phyloP scores from a whole-genome alignment of 2,329 filamentous ascomycete species.

The Fusarium sp. region DNA sequence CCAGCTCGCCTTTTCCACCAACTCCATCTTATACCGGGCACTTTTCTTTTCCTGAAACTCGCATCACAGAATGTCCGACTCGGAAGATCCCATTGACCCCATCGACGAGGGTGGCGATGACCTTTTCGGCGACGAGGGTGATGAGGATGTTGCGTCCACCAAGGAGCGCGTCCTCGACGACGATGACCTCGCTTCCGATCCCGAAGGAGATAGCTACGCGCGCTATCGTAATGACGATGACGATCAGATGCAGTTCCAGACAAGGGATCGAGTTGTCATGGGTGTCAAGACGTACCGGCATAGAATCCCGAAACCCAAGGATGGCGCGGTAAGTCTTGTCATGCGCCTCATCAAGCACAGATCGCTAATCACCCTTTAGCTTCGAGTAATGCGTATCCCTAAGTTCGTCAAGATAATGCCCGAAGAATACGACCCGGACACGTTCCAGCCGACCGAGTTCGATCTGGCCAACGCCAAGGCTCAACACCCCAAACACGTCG shows the following conservation, averaged over 20 bases:
- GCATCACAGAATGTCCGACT: constrained; percentile 62
- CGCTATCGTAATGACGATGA: constrained; percentile 58
- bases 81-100: constrained; percentile 64
- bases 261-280: constrained; percentile 68
- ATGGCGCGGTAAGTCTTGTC: constrained; percentile 70
- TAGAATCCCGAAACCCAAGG: constrained; percentile 75
- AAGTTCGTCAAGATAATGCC: constrained; percentile 78
- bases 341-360: not conserved
- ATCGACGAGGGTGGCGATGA: constrained; percentile 70
- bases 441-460: constrained; percentile 70
- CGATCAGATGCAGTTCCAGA: constrained; percentile 59
- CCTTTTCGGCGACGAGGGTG: constrained; percentile 70
- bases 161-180: constrained; percentile 74
- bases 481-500: constrained; percentile 70
- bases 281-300: constrained; percentile 76
- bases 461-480: constrained; percentile 66
- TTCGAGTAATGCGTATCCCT: constrained; percentile 78
- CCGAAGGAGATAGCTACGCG: constrained; percentile 56
- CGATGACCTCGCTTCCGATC: constrained; percentile 67
- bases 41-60: not conserved
- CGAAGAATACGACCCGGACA: constrained; percentile 72
- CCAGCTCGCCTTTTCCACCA: constrained; percentile 2
- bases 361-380: constrained; percentile 54
- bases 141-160: constrained; percentile 68
- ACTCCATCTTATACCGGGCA: not conserved